Base-by-base conservation (phyloP, 306 rosid species). In the Malus asiatica region DNA sequence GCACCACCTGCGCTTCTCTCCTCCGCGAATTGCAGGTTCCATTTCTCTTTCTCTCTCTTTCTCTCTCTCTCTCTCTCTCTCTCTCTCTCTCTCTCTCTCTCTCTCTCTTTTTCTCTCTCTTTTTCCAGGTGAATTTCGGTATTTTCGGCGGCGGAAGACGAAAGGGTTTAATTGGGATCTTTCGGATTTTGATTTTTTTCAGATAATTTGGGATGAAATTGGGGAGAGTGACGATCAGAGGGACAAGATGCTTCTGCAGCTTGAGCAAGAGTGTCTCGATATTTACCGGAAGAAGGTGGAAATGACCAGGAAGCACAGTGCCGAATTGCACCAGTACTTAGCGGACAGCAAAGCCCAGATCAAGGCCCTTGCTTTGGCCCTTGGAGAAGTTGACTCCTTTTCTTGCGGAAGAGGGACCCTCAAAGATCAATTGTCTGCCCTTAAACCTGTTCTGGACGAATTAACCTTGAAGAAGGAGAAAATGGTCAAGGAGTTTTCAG, bases 151-250 rank as follows among this genome's bases (percentile, higher is more conserved):
- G 8, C 27, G 13, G 19, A 38, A 0, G 42, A 38, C 1, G 7
- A 16, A 8, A 25, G 22, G 55, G 58, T 35, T 57, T 23, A 58
- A 58, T 29, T 30, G 48, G 42, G 9, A 48, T 20, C 20, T 7
- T 30, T 20, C 27, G 12, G 13, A 48, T 62, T 63, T 8, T 66
- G 3, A 27, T 4, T 11, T 30, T 18, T 18, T 40, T 45, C 61
- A 94, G 97, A 79, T 81, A 30, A 82, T 94, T 84, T 94, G 98
- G 98, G 93, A 92, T 84, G 96, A 94, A 89, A 90, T 94, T 83
- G 97, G 98, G 71, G 98, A 94, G 77, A 80, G 83, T 78, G 90
- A 94, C 22, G 73, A 71, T 4, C 90, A 91, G 72, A 87, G 96
- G 76, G 98, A 94, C 80, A 82, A 75, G 80, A 89, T 83, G 96